Evolutionary conservation across 208 protist species (phyloP).

Genomic region (Trichomonas gallinae): DNA sequence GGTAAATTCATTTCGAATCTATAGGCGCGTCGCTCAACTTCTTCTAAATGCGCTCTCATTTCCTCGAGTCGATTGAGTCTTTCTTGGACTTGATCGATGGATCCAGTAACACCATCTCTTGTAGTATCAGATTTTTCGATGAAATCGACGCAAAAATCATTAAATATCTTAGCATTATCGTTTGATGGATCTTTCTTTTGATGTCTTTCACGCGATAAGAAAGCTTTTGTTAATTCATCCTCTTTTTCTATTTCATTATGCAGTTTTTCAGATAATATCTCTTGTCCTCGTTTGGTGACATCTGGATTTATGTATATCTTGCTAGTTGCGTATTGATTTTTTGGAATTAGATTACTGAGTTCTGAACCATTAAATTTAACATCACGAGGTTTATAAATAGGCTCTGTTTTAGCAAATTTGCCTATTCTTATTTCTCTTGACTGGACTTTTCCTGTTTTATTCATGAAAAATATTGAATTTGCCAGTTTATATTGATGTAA

Average conservation of each 20-base stretch:
- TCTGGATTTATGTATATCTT: background rate
- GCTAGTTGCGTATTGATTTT: background rate
- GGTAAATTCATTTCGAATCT: constrained; percentile 9
- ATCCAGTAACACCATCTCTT: background rate
- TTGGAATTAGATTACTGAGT: background rate
- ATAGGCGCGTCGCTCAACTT: background rate
- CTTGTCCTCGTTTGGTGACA: background rate
- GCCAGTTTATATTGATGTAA: too few species aligned
- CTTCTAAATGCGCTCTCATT: background rate
- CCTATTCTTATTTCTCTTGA: background rate
- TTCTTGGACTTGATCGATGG: background rate
- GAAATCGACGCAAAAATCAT: constrained; percentile 8
- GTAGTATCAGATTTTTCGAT: background rate
- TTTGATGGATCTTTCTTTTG: background rate
- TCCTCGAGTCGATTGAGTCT: background rate
- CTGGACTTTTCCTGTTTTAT: background rate
- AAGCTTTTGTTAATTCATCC: background rate
- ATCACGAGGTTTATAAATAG: background rate
- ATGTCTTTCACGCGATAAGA: background rate
- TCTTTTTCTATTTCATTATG: background rate
- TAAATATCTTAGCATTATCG: background rate
- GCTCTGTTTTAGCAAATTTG: background rate
- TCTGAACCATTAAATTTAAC: background rate
- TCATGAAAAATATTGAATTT: too few species aligned
- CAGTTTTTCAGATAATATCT: background rate